A percentile compares a stretch with the other conserved stretches of the same genome.
Conservation (phyloP, 306 rosid species). For the Vigna trinervia region DNA sequence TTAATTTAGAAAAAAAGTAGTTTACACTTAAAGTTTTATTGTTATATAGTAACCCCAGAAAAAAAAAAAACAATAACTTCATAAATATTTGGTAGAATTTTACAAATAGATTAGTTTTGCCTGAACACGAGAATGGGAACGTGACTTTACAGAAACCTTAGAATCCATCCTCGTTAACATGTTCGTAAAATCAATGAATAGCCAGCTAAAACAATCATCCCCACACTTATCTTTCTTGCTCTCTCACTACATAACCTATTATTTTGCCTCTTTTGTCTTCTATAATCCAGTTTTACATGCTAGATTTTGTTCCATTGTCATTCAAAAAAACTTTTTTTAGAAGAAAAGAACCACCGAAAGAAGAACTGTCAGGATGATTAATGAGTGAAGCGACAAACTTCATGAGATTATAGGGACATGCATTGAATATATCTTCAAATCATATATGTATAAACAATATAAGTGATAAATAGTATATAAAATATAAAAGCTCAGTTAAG, state of each 20-base stretch:
- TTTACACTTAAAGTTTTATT: constrained; percentile 17
- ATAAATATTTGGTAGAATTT: not conserved
- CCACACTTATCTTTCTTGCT: constrained; percentile 18
- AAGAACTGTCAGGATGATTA: not conserved
- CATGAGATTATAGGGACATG: constrained; percentile 4
- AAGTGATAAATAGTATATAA: not conserved
- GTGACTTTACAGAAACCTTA: constrained; percentile 35
- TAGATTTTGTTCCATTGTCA: constrained; percentile 20
- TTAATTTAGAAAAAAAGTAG: not conserved
- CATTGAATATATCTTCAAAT: constrained; percentile 22
- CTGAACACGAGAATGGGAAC: constrained; percentile 12
- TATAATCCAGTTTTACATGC: constrained; percentile 13
- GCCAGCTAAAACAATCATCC: not conserved
- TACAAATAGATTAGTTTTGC: constrained; percentile 1
- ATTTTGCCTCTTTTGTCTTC: constrained; percentile 17
- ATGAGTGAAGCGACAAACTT: constrained; percentile 33
- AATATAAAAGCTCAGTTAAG: not conserved
- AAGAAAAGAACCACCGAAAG: constrained; percentile 20
- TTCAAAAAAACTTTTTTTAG: not conserved
- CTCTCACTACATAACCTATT: constrained; percentile 15
- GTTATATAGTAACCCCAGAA: constrained; percentile 4
- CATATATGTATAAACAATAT: not conserved
- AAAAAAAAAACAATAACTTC: not conserved
- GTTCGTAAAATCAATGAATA: constrained; percentile 28
- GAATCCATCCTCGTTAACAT: constrained; percentile 27